Conservation (phyloP, 192 early-diverging fungal genomes). For the Coemansia sp. region DNA sequence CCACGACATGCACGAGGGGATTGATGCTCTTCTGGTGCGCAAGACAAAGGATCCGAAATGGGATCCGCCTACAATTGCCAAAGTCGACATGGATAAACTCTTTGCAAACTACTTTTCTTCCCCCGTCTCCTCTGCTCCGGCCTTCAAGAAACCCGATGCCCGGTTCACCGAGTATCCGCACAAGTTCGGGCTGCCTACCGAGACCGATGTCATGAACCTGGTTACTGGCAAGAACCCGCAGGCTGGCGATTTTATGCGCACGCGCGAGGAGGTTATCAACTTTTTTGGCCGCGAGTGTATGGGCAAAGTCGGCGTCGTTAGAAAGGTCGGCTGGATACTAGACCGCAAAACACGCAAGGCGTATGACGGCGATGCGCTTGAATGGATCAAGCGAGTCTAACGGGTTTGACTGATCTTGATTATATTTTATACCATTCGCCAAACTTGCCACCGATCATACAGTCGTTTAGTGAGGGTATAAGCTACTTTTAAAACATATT, state of each 20-base stretch:
- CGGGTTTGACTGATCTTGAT: too few relatives aligned
- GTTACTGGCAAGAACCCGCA: conserved; percentile 67
- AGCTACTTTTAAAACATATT: too few relatives aligned
- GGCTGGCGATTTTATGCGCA: conserved; percentile 62
- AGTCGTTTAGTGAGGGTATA: too few relatives aligned
- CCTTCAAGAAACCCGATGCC: not conserved
- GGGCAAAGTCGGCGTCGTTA: conserved; percentile 67
- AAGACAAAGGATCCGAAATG: conserved; percentile 68
- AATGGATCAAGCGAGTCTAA: conserved; percentile 12
- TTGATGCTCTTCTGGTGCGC: conserved; percentile 72
- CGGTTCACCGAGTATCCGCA: conserved; percentile 58
- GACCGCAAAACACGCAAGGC: conserved; percentile 6
- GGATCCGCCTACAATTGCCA: conserved; percentile 63
- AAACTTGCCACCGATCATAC: too few relatives aligned
- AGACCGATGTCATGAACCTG: conserved; percentile 63
- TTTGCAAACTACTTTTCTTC: conserved; percentile 58
- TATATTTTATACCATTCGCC: too few relatives aligned
- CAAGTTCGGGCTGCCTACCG: conserved; percentile 65
- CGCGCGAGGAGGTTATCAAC: conserved; percentile 57
- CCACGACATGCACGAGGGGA: conserved; percentile 90
- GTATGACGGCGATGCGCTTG: conserved; percentile 16
- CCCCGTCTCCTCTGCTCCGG: not conserved
- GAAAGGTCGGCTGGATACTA: conserved; percentile 48
- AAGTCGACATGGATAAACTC: conserved; percentile 57
- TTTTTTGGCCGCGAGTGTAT: conserved; percentile 62